phyloP scores from a whole-genome alignment of 192 early-diverging fungal genomes.

The Physocladia obscura region DNA sequence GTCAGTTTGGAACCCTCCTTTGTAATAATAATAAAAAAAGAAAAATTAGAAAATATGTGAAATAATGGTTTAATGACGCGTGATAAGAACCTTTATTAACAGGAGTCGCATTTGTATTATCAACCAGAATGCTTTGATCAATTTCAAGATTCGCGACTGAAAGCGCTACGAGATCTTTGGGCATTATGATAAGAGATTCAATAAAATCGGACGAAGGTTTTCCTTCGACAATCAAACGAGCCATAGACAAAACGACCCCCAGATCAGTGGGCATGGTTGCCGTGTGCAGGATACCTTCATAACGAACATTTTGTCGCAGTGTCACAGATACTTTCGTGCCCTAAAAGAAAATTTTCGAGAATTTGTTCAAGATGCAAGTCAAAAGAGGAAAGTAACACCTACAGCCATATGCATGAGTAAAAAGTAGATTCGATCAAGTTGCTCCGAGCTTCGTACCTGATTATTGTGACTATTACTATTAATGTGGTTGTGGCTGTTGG shows the following conservation, averaged over 20 bases:
- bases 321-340: slow-evolving; percentile 65
- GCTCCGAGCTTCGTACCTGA: background rate
- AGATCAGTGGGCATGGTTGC: slow-evolving; percentile 62
- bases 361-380: background rate
- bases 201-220: slow-evolving; percentile 37
- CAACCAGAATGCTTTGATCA: no score
- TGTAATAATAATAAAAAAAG: background rate
- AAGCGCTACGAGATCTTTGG: slow-evolving; percentile 68
- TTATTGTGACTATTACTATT: background rate
- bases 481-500: background rate
- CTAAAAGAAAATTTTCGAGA: slow-evolving; percentile 41
- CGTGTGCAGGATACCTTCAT: slow-evolving; percentile 70
- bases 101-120: no score
- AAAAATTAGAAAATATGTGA: no score
- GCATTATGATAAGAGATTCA: slow-evolving; percentile 57
- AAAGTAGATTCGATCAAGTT: slow-evolving; percentile 67
- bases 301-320: slow-evolving; percentile 57
- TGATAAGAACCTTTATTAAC: no score
- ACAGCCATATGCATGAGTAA: slow-evolving; percentile 67
- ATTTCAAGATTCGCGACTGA: slow-evolving; percentile 2
- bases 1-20: slow-evolving; percentile 78
- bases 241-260: slow-evolving; percentile 63
- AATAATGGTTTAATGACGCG: background rate
- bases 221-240: slow-evolving; percentile 41
- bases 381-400: slow-evolving; percentile 27